Base-by-base conservation (phyloP, 768 basidiomycete genomes). In the Tricholoma sp. region DNA sequence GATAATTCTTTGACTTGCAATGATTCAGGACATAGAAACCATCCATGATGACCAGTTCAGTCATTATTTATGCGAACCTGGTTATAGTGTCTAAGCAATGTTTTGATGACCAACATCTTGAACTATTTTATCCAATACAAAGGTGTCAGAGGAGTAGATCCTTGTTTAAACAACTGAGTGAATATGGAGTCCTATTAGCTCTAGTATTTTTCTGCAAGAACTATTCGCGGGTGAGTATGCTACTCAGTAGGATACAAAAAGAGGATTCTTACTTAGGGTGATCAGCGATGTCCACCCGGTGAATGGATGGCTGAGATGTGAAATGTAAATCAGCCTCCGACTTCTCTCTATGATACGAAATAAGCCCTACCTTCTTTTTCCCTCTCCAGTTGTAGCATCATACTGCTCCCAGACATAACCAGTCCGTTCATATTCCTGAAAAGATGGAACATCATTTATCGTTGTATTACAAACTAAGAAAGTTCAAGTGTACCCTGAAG, bases 371-470 rank as follows among this genome's bases (percentile, higher is more conserved):
- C 92, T 96, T 75, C 95, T 73, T 67, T 79, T 79, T 1, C 95
- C 95, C 67, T 92, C 82, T 15, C 95, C 95, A 13, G 83, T 90
- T 3, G 76, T 68, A 1, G 93, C 76, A 68, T 98, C 88, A 68
- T 98, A 98, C 70, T 98, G 96, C 71, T 98, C 95, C 95, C 95
- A 98, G 13, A 93, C 92, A 67, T 93, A 96, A 3, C 94, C 94
- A 3, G 94, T 97, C 29, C 89, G 82, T 65, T 92, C 78, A 68
- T 93, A 97, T 72, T 97, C 93, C 91, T 94, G 61, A 12, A 50
- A 29, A 45, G 45, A 37, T 5, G 54, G 18, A 48, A 5, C 10
- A 11, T 9, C 17, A 11, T 10, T 32, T 20, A 31, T 18, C 24
- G 18, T 6, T 52, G 34, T 34, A 50, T 24, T 24, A 18, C 1